Conservation (phyloP, 345 rosid species). For the Diplotaxis tenuifolia region DNA sequence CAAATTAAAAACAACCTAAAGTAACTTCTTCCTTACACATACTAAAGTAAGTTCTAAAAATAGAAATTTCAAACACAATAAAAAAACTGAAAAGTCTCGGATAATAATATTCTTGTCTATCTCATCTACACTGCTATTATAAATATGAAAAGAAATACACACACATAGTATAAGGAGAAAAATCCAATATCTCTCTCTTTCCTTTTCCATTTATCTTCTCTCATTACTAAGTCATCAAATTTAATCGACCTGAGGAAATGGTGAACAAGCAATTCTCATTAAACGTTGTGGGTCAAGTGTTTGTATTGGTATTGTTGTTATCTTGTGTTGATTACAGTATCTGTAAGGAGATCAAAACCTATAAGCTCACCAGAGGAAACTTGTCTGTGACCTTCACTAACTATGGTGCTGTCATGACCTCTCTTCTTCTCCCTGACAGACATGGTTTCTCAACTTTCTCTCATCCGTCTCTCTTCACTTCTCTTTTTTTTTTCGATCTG, state of each 20-base stretch:
- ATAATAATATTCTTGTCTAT: conserved; percentile 4
- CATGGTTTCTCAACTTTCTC: conserved; percentile 34
- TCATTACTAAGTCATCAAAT: background rate
- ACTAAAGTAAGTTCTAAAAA: too few species aligned
- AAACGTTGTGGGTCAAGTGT: background rate
- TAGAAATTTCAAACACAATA: background rate
- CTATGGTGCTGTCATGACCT: conserved; percentile 66
- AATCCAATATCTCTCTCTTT: conserved; percentile 21
- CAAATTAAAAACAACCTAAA: too few species aligned
- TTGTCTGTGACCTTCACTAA: conserved; percentile 50
- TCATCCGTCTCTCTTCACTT: background rate
- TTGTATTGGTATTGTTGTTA: conserved; percentile 10
- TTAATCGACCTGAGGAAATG: conserved; percentile 19
- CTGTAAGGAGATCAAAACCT: conserved; percentile 27
- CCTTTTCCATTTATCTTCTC: conserved; percentile 1
- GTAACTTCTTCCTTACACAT: too few species aligned
- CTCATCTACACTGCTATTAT: conserved; percentile 4
- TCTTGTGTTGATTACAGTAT: conserved; percentile 1
- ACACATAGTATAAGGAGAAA: background rate
- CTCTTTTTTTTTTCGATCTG: background rate
- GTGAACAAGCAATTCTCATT: background rate
- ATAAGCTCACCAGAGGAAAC: conserved; percentile 44
- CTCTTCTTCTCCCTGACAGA: conserved; percentile 55
- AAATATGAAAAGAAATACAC: conserved; percentile 12
- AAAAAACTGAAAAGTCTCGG: background rate